Base-by-base conservation (phyloP, 2,329 filamentous ascomycete genomes). In the Cladosporium velox region DNA sequence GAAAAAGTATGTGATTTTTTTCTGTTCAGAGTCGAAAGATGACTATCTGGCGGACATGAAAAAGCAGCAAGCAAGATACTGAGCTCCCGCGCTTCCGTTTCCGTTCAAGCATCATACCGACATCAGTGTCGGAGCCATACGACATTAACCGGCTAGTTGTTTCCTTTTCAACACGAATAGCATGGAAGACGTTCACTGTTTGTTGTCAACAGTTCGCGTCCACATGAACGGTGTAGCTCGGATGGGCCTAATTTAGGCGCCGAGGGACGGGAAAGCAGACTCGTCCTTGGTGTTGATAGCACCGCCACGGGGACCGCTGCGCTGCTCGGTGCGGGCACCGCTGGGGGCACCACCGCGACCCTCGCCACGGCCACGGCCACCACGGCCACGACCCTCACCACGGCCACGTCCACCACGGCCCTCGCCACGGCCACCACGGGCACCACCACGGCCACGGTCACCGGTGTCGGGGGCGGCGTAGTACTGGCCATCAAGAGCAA, bases 401-500 rank as follows among this genome's bases (percentile, higher is more conserved):
- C 57, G 57, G 35, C 69, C 67, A 67, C 71, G 66, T 63, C 65
- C 70, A 65, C 70, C 73, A 69, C 72, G 74, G 60, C 75, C 79
- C 74, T 79, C 79, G 68, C 83, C 82, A 71, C 82, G 80, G 71
- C 83, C 83, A 69, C 84, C 80, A 60, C 75, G 73, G 57, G 74
- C 75, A 68, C 78, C 77, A 58, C 77, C 75, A 66, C 76, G 73
- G 68, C 82, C 78, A 68, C 78, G 83, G 72, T 86, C 84, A 72
- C 84, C 82, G 70, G 82, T 80, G 67, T 84, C 80, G 71, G 80
- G 75, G 70, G 88, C 87, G 73, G 88, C 85, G 67, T 76, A 76
- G 70, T 78, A 91, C 87, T 83, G 77, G 69, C 93, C 88, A 81
- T 97, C 93, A 72, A 97, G 91, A 77, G 96, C 92, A 75, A 98